These are phyloP conservation scores for Penicillium sp. DNA, from an alignment of 2,329 filamentous ascomycete genomes.

Conservation along the genomic window DNA sequence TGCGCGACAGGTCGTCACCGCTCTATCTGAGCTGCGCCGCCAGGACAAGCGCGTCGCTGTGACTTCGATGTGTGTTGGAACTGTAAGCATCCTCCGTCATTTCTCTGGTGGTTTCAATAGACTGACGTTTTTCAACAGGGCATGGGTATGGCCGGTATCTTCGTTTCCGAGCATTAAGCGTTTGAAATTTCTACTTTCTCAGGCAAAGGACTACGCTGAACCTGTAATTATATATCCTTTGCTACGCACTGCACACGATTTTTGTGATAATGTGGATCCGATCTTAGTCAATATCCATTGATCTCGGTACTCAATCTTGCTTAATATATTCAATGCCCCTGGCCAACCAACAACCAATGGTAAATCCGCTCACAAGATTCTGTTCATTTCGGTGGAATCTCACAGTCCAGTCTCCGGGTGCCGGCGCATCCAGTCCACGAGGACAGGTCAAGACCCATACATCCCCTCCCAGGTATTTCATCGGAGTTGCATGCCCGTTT, in stretches of 20 bases:
- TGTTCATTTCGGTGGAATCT: constrained; percentile 33
- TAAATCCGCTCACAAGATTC: constrained; percentile 28
- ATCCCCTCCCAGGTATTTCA: constrained; percentile 43
- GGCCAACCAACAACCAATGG: constrained; percentile 47
- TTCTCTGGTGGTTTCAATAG: not conserved
- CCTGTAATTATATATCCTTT: constrained; percentile 4
- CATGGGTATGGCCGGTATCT: constrained; percentile 84
- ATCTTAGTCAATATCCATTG: not conserved
- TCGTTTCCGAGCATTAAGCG: constrained; percentile 76
- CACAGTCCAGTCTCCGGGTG: constrained; percentile 49
- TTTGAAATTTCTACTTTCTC: not conserved
- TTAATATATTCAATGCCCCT: constrained; percentile 26
- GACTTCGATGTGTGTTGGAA: constrained; percentile 92
- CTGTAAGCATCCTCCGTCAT: constrained; percentile 57
- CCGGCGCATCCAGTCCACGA: constrained; percentile 44
- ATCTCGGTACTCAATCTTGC: not conserved
- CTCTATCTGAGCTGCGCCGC: constrained; percentile 82
- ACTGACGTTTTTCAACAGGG: constrained; percentile 30
- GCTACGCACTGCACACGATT: not conserved
- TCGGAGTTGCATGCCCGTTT: constrained; percentile 38
- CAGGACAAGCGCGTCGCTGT: constrained; percentile 78
- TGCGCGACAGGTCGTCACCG: constrained; percentile 83
- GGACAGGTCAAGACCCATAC: constrained; percentile 44
- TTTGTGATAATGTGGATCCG: not conserved
- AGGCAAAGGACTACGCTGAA: not conserved